Evolutionary conservation across 2,329 filamentous ascomycete genomes (phyloP), one percentile per base, ranked within the genome.

Genomic region (Onygenales sp.): DNA sequence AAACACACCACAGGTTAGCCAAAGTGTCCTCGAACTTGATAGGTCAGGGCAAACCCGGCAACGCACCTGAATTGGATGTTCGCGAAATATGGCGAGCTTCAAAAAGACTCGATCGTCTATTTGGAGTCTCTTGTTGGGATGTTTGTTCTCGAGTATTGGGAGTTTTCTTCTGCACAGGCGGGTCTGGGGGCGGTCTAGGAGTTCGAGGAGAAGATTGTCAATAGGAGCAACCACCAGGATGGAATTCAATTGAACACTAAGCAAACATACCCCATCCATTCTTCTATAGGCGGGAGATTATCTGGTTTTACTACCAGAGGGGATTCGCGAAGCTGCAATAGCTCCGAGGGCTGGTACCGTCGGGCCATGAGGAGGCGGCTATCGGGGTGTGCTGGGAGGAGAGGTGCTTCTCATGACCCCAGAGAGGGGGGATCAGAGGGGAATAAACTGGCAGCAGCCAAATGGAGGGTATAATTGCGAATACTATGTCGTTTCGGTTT

Each of bases 231-330:
- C 10, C 6, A 44, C 10, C 41, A 14, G 11, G 8, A 17, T 27
- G 21, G 8, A 10, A 21, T 27, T 38, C 7, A 2, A 39, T 8
- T 14, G 21, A 53, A 60, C 53, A 51, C 48, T 36, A 43, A 11
- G 27, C 27, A 46, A 42, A 72, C 81, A 67, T 77, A 95, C 87
- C 92, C 90, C 89, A 96, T 95, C 91, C 91, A 97, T 76, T 95
- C 89, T 74, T 95, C 89, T 58, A 86, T 81, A 31, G 89, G 86
- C 59, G 90, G 91, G 45, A 96, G 79, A 59, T 79, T 81, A 58
- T 85, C 76, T 46, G 92, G 92, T 72, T 88, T 94, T 62, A 80
- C 75, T 65, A 90, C 90, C 69, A 95, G 77, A 60, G 90, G 90
- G 59, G 92, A 96, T 56, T 86, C 78, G 71, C 85, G 82, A 64